phyloP scores from a whole-genome alignment of 177 flowering plant species.

The Telopea speciosissima region DNA sequence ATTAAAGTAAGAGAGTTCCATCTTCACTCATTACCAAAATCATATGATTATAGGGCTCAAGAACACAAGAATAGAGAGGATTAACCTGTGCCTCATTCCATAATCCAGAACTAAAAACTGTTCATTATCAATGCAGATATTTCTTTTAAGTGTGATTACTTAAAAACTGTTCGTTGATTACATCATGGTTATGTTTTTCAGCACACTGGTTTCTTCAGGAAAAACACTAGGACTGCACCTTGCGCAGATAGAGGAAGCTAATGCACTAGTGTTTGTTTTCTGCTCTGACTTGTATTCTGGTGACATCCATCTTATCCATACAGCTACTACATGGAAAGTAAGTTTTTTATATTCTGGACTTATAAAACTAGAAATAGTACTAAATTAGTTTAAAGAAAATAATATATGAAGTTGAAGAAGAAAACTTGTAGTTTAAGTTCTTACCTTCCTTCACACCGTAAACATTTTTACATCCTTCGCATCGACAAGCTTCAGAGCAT shows the following conservation, averaged over 20 bases:
- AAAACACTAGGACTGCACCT: background rate
- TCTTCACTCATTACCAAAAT: no score
- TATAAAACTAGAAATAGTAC: background rate
- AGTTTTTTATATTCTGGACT: background rate
- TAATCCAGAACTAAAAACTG: no score
- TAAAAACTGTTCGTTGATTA: background rate
- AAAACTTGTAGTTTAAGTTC: background rate
- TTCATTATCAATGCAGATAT: no score
- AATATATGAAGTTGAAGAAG: background rate
- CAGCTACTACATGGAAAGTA: background rate
- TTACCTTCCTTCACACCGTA: conserved; percentile 63
- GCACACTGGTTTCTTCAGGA: background rate
- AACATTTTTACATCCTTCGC: conserved; percentile 69
- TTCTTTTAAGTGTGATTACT: no score
- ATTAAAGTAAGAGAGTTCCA: no score
- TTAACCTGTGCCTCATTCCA: background rate
- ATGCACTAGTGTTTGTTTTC: background rate
- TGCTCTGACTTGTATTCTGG: background rate
- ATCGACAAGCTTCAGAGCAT: conserved; percentile 72
- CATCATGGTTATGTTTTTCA: background rate
- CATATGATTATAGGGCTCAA: no score
- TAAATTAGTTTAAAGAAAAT: background rate
- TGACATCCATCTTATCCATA: background rate
- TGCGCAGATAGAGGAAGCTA: no score
- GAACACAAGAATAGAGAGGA: background rate